A percentile compares a stretch with the other conserved stretches of the same genome.
These are phyloP conservation scores for Fomes fomentarius DNA, from an alignment of 1,284 basidiomycete species.

Conservation along the genomic window DNA sequence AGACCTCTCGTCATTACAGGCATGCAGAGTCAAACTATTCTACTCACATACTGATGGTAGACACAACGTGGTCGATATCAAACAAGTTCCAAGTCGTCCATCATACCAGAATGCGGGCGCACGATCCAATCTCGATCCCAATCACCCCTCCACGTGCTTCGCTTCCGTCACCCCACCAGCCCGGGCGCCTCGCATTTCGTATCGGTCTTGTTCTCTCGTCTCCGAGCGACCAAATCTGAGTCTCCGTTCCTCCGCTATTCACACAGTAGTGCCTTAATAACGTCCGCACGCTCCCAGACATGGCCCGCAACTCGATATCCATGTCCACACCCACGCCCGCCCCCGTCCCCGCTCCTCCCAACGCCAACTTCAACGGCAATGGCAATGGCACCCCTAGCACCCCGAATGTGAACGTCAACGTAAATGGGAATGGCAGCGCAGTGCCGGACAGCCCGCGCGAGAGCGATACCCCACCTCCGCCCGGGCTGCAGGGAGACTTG, in stretches of 20 bases:
- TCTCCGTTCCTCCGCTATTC: not conserved
- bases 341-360: not conserved
- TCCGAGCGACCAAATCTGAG: no score
- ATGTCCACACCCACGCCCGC: constrained; percentile 19
- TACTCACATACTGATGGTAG: no score
- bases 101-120: no score
- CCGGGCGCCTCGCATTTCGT: not conserved
- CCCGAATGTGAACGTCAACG: no score
- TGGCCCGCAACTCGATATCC: constrained; percentile 26
- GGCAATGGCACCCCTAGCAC: no score
- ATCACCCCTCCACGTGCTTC: no score
- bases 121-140: no score
- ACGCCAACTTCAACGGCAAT: no score
- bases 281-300: constrained; percentile 4
- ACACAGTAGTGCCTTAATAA: constrained; percentile 2
- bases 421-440: constrained; percentile 30
- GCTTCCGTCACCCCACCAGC: not conserved
- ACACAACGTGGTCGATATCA: no score
- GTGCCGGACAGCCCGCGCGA: constrained; percentile 74
- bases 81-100: no score
- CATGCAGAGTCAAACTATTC: no score
- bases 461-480: constrained; percentile 70
- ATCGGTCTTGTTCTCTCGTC: not conserved
- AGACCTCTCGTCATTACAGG: no score
- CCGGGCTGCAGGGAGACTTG: constrained; percentile 69